Evolutionary conservation across 2,329 filamentous ascomycete species (phyloP), one percentile per base, ranked within the genome.

Genomic region (Cordyceps cicadae): DNA sequence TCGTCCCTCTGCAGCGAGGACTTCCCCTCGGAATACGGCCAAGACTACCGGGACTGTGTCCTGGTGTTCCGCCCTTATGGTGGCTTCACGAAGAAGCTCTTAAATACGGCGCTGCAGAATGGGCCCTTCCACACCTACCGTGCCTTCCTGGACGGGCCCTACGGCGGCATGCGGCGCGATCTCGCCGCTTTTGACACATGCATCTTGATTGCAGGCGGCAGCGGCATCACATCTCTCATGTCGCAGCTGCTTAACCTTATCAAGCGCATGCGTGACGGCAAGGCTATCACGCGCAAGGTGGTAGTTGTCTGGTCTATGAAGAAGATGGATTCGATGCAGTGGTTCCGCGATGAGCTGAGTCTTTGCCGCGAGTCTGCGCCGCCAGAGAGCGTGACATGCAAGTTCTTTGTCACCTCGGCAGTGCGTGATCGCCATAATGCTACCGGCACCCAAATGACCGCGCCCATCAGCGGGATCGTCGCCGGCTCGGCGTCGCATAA

Each of bases 241-340:
- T 95, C 90, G 9, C 92, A 97, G 70, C 79, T 97, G 2, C 80
- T 97, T 24, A 90, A 96, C 66, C 79, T 97, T n/a, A 95, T 97
- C 76, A 97, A 96, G 76, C 87, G 92, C 62, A 96, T 97, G 88
- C 87, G 92, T 62, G 92, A 96, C 70, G 90, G 91, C 54, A 96
- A 96, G 73, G 92, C 93, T 39, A 90, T 96, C 50, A 97, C 92
- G 2, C 90, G 89, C 71, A 90, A 88, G 65, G 88, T 97, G 5
- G 88, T 94, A 17, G 90, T 97, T 1, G 84, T 97, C n/a, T 97
- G 93, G 93, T 87, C 92, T 5, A 79, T 97, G 66, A 96, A 94
- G 74, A 85, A 89, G 60, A 86, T 94, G 15, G 93, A 97, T 72
- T 90, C 91, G 1, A 91, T 97, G 86, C 91, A 97, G 71, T 97